Percentiles rank a stretch among this genome's conserved stretches.
Evolutionary conservation across 148 eudicot species (phyloP).

Genomic region (Tetragonia tetragonoides): DNA sequence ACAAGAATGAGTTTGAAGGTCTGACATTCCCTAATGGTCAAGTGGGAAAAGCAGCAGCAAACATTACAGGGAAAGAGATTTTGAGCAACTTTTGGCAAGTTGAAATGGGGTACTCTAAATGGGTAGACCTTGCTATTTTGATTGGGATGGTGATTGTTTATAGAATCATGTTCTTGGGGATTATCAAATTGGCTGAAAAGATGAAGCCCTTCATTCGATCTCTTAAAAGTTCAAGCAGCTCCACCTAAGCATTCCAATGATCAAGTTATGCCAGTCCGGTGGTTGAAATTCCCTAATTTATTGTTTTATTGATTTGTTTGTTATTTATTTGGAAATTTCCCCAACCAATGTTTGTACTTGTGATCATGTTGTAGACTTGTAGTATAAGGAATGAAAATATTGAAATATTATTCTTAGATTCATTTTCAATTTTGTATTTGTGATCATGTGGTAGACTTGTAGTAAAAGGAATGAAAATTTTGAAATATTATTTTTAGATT

Average conservation of each 20-base stretch:
- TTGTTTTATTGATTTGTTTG: too few relatives aligned
- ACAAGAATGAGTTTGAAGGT: slow-evolving; percentile 54
- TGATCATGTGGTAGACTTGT: too few relatives aligned
- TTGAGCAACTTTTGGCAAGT: slow-evolving; percentile 55
- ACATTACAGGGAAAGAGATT: slow-evolving; percentile 43
- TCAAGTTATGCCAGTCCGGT: background rate
- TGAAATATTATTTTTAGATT: too few relatives aligned
- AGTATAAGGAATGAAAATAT: too few relatives aligned
- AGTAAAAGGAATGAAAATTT: too few relatives aligned
- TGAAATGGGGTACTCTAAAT: slow-evolving; percentile 61
- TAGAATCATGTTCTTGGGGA: slow-evolving; percentile 51
- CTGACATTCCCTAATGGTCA: slow-evolving; percentile 36
- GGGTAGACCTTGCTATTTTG: slow-evolving; percentile 56
- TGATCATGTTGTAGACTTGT: too few relatives aligned
- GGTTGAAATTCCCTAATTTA: too few relatives aligned
- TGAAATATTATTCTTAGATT: too few relatives aligned
- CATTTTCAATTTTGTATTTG: too few relatives aligned
- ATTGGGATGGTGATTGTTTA: slow-evolving; percentile 64
- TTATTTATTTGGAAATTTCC: too few relatives aligned
- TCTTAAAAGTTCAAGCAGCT: background rate
- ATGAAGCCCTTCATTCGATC: slow-evolving; percentile 36
- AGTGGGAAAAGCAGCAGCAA: slow-evolving; percentile 17
- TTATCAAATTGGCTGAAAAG: slow-evolving; percentile 41
- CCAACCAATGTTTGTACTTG: too few relatives aligned
- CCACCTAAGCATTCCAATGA: slow-evolving; percentile 4